These are phyloP conservation scores for Goniomonas avonlea DNA, from an alignment of 78 protist genomes.

Conservation along the genomic window DNA sequence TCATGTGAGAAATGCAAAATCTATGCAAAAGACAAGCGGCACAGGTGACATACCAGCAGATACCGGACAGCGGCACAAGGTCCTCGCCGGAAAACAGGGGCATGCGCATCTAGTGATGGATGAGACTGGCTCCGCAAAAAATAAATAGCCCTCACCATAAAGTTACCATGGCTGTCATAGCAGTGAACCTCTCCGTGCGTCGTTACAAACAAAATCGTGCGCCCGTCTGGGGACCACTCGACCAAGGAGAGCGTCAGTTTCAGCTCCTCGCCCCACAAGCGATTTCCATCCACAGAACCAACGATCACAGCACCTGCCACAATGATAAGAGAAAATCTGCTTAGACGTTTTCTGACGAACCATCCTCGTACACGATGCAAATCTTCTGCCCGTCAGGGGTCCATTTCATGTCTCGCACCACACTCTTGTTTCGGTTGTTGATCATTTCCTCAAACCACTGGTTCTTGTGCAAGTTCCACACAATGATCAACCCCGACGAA, in stretches of 20 bases:
- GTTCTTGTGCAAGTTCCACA: conserved; percentile 65
- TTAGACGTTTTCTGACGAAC: conserved; percentile 7
- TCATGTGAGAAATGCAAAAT: not conserved
- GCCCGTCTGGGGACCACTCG: conserved; percentile 71
- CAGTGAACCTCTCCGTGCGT: conserved; percentile 28
- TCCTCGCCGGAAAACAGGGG: too few relatives aligned
- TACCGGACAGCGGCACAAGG: too few relatives aligned
- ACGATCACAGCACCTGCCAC: conserved; percentile 56
- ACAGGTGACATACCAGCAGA: too few relatives aligned
- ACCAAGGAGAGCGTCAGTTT: conserved; percentile 10
- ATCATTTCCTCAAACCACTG: conserved; percentile 81
- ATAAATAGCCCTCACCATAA: conserved; percentile 12
- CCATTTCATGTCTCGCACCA: conserved; percentile 66
- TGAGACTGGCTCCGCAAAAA: not conserved
- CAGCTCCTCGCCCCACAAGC: conserved; percentile 67
- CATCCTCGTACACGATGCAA: conserved; percentile 73
- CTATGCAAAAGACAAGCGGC: not conserved
- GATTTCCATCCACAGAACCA: conserved; percentile 64
- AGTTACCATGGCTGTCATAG: conserved; percentile 38
- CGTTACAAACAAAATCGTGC: conserved; percentile 1
- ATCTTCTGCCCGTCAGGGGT: conserved; percentile 56
- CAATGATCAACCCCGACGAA: conserved; percentile 61
- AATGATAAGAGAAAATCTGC: not conserved
- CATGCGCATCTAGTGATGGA: too few relatives aligned
- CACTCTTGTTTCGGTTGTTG: conserved; percentile 59